Conservation (phyloP, 805 yeast species). For the Cyberlindnera xylosilytica region DNA sequence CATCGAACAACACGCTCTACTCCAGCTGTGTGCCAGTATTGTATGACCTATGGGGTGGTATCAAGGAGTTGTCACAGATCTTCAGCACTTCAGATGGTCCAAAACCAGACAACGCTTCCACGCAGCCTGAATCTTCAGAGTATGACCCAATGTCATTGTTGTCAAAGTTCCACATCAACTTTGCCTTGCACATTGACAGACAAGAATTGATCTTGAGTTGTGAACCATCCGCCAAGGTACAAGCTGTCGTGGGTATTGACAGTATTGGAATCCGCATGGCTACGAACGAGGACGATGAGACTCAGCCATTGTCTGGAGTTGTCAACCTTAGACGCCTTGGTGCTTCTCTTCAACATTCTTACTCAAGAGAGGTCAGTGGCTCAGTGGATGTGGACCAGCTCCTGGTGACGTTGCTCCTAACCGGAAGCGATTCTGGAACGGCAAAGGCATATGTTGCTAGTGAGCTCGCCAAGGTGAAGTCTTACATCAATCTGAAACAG, state of each 20-base stretch:
- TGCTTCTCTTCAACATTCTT: constrained; percentile 83
- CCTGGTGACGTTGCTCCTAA: constrained; percentile 45
- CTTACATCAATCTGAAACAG: constrained; percentile 77
- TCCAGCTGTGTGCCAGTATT: constrained; percentile 80
- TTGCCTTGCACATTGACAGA: constrained; percentile 62
- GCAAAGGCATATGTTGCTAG: constrained; percentile 48
- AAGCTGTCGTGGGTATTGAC: constrained; percentile 74
- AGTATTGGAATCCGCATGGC: constrained; percentile 60
- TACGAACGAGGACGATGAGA: constrained; percentile 41
- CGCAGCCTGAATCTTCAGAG: background rate
- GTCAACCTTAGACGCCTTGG: constrained; percentile 52
- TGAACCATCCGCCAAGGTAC: constrained; percentile 91
- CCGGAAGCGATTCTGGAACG: constrained; percentile 37
- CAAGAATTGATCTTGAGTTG: constrained; percentile 82
- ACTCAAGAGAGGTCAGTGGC: constrained; percentile 87
- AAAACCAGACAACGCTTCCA: constrained; percentile 12
- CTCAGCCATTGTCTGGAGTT: constrained; percentile 42
- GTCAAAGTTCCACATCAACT: constrained; percentile 54
- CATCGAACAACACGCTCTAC: constrained; percentile 68
- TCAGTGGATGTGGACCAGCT: constrained; percentile 49
- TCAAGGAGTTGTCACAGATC: constrained; percentile 44
- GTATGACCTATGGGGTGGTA: constrained; percentile 50
- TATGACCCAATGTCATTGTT: constrained; percentile 44
- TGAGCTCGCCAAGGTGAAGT: constrained; percentile 49
- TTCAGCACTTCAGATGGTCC: constrained; percentile 11